Evolutionary conservation across 108 stramenopile genomes (phyloP), one percentile per base, ranked within the genome.

Genomic region (Cafeteria roenbergensis): DNA sequence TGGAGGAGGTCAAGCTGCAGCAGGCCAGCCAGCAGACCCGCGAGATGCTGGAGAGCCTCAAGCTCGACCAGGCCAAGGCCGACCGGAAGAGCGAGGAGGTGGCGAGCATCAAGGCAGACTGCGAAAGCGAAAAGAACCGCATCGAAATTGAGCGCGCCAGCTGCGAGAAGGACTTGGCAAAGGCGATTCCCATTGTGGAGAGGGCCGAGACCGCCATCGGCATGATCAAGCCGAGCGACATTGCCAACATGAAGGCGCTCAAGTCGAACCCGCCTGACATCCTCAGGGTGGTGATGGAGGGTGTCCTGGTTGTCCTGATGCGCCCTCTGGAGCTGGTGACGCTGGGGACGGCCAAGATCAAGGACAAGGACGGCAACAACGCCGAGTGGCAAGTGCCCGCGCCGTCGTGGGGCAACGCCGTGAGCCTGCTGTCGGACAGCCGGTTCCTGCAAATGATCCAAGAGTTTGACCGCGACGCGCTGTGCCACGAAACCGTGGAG

Each of bases 401-500:
- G 42, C 42, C 42, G 6, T 48, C 42, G 12, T 48, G 42, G 42
- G 42, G 17, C 53, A 22, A 25, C 53, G 62, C 29, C 52, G 28
- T 32, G 50, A 73, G 77, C 3, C 73, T 83, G 80, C 65, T 84
- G 0, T 61, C 75, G 24, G 81, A 80, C 55, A 59, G 78, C 21
- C 51, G 75, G 20, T 84, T 84, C 57, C 69, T 84, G 31, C 68
- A 78, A 67, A 71, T 53, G 27, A 79, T 84, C 36, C 73, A 78
- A 4, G 36, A 64, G 29, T 84, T 84, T 58, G 78, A 82, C 25
- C 80, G 80, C 67, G 75, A 80, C 59, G 55, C 37, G 42, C 73
- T 84, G 71, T 82, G 82, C 57, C 79, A 84, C 69, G 83, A 84
- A 58, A 82, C 83, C 6, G 64, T 80, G 22, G 83, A 84, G 71